phyloP scores from a whole-genome alignment of 2,329 filamentous ascomycete species.

The Cadophora luteo-olivacea region DNA sequence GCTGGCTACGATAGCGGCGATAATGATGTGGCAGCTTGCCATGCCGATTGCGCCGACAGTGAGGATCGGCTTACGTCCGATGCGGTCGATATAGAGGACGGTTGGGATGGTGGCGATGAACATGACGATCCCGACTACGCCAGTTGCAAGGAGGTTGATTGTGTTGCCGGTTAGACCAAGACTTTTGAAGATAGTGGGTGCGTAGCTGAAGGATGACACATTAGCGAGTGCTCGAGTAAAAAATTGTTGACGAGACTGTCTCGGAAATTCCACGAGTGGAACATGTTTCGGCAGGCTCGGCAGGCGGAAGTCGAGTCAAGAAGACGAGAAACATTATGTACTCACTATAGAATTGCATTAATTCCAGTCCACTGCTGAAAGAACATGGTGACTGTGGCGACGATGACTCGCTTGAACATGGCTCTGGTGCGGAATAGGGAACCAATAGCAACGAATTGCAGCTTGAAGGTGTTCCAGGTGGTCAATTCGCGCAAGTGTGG shows the following conservation, averaged over 20 bases:
- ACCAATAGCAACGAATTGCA: slow-evolving; percentile 72
- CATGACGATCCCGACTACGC: slow-evolving; percentile 75
- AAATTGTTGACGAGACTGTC: neutral
- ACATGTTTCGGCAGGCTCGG: neutral
- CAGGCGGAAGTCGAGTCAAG: no score
- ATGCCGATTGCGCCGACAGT: slow-evolving; percentile 70
- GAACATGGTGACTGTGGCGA: slow-evolving; percentile 69
- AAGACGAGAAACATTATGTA: neutral
- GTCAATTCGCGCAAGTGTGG: slow-evolving; percentile 67
- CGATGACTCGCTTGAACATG: slow-evolving; percentile 71
- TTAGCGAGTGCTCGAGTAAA: neutral
- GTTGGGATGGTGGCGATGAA: slow-evolving; percentile 71
- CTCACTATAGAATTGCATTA: slow-evolving; percentile 49
- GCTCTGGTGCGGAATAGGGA: slow-evolving; percentile 68
- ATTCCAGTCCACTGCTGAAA: slow-evolving; percentile 60
- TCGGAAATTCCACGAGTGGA: neutral
- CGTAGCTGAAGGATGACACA: slow-evolving; percentile 43
- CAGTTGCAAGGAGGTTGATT: slow-evolving; percentile 68
- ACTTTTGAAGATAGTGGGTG: slow-evolving; percentile 54
- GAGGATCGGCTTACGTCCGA: slow-evolving; percentile 68
- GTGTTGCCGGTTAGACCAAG: slow-evolving; percentile 54
- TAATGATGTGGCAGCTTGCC: slow-evolving; percentile 73
- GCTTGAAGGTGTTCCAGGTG: slow-evolving; percentile 67
- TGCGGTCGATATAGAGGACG: slow-evolving; percentile 68
- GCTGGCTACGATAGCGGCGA: slow-evolving; percentile 71